phyloP scores from a whole-genome alignment of 2,329 filamentous ascomycete genomes.

The Taxawa tesnikishii region DNA sequence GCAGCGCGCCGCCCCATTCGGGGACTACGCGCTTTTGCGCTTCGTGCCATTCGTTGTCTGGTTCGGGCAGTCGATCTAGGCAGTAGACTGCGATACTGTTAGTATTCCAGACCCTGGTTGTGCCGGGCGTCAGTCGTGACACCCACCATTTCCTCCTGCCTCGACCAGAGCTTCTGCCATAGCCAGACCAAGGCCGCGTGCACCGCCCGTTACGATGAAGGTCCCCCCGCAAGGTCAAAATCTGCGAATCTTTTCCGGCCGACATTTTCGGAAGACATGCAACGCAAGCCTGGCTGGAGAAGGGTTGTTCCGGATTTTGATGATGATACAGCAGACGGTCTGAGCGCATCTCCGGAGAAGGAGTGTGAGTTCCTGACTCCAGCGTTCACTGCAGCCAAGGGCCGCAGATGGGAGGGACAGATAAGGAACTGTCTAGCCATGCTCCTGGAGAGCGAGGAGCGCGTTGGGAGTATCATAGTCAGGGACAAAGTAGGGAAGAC shows the following conservation, averaged over 20 bases:
- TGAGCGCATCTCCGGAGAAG: too few species aligned
- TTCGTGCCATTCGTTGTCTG: conserved; percentile 28
- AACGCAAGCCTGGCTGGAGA: too few species aligned
- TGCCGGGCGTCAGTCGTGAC: conserved; percentile 2
- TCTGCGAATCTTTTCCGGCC: neutral
- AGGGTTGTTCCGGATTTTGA: too few species aligned
- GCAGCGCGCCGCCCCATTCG: conserved; percentile 26
- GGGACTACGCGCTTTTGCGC: conserved; percentile 23
- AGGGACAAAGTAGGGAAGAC: too few species aligned
- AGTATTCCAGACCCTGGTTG: neutral
- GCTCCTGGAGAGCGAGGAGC: too few species aligned
- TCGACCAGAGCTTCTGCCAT: conserved; percentile 36
- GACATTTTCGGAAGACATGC: too few species aligned
- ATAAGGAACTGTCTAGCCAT: too few species aligned
- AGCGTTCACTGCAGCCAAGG: too few species aligned
- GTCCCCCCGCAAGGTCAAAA: neutral
- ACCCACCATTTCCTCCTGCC: conserved; percentile 32
- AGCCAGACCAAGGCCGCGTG: conserved; percentile 13
- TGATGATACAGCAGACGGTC: too few species aligned
- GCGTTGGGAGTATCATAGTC: too few species aligned
- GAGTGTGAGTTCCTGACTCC: too few species aligned
- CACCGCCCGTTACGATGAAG: conserved; percentile 14
- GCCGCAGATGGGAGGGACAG: too few species aligned
- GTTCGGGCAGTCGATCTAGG: conserved; percentile 32
- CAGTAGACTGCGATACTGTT: conserved; percentile 29